phyloP scores from a whole-genome alignment of 2,329 filamentous ascomycete species.

The Hirsutella rhossiliensis region DNA sequence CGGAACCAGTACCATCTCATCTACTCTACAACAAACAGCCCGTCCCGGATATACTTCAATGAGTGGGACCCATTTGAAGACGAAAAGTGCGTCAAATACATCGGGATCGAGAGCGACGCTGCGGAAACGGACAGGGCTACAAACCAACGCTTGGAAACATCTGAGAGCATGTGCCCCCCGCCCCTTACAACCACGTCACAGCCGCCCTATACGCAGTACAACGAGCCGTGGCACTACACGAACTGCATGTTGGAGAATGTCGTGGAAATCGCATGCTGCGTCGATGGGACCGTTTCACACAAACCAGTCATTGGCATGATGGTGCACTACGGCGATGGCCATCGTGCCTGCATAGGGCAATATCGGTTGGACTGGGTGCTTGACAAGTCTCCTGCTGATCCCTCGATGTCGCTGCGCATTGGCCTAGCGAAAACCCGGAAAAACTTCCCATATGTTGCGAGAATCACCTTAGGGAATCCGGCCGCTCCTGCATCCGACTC shows the following conservation, averaged over 20 bases:
- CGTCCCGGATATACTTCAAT: slow-evolving; percentile 1
- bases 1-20: neutral
- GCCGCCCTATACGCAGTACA: slow-evolving; percentile 2
- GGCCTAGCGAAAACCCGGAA: slow-evolving; percentile 1
- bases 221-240: slow-evolving; percentile 2
- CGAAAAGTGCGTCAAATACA: slow-evolving; percentile 1
- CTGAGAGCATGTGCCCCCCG: neutral
- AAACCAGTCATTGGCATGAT: slow-evolving; percentile 1
- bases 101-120: neutral
- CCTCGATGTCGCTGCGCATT: neutral
- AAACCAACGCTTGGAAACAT: neutral
- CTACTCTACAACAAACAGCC: neutral
- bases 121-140: neutral
- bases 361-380: slow-evolving; percentile 1
- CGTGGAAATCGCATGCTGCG: slow-evolving; percentile 2
- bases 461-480: neutral
- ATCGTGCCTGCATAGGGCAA: slow-evolving; percentile 2
- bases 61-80: neutral
- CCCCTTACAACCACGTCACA: neutral
- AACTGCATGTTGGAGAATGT: slow-evolving; percentile 1
- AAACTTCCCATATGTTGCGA: neutral
- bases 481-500: neutral
- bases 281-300: neutral
- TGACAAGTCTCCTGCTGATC: neutral
- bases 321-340: neutral